Conservation (phyloP, 2,329 filamentous ascomycete genomes). For the Microascus cirrosus region DNA sequence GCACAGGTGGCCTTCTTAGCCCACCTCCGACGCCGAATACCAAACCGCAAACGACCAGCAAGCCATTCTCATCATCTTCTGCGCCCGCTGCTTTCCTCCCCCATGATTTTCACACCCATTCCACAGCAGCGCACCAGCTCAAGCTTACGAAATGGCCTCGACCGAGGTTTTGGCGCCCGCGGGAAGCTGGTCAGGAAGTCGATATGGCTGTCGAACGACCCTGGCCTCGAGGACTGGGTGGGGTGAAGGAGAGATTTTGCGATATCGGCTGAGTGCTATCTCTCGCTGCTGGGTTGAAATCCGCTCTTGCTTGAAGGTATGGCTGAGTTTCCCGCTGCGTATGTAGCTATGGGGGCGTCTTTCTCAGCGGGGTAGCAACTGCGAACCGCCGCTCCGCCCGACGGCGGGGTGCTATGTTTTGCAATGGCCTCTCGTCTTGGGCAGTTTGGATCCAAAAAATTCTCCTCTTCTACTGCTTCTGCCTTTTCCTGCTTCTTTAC, state of each 20-base stretch:
- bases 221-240: slow-evolving; percentile 22
- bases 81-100: slow-evolving; percentile 1
- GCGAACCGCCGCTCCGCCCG: neutral
- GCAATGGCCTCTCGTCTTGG: neutral
- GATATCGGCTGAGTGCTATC: slow-evolving; percentile 1
- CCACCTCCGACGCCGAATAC: neutral
- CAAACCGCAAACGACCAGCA: neutral
- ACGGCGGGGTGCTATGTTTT: neutral
- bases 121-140: slow-evolving; percentile 29
- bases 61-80: neutral
- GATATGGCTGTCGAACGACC: slow-evolving; percentile 23
- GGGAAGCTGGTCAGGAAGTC: slow-evolving; percentile 29
- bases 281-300: slow-evolving; percentile 3
- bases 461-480: neutral
- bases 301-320: slow-evolving; percentile 1
- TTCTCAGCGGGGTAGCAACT: neutral
- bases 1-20: neutral
- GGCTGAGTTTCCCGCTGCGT: neutral
- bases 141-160: slow-evolving; percentile 42
- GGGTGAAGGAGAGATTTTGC: slow-evolving; percentile 16
- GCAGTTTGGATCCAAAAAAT: neutral
- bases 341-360: neutral
- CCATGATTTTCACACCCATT: slow-evolving; percentile 39
- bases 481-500: neutral
- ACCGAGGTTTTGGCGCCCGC: slow-evolving; percentile 32